phyloP scores from a whole-genome alignment of 2,329 filamentous ascomycete species.

The Akanthomyces lecanii region DNA sequence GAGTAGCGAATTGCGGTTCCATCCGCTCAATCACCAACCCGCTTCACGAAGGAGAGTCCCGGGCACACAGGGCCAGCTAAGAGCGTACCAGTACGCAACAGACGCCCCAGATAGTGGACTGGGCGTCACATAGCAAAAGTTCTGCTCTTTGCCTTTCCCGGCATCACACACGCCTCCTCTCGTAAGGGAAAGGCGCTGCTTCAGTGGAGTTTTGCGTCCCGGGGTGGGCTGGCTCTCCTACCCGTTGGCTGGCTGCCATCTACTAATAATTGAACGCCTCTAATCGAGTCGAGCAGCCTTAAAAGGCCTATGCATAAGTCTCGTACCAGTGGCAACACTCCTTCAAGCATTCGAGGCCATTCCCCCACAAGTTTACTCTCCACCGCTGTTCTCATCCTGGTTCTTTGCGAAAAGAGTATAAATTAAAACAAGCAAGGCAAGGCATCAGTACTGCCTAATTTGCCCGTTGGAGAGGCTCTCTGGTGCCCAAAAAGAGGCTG shows the following conservation, averaged over 20 bases:
- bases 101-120: conserved; percentile 8
- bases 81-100: background rate
- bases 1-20: conserved; percentile 6
- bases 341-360: conserved; percentile 12
- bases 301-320: conserved; percentile 10
- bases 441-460: conserved; percentile 10
- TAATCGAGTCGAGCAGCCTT: conserved; percentile 15
- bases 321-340: conserved; percentile 12
- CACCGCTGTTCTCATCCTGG: conserved; percentile 14
- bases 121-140: conserved; percentile 13
- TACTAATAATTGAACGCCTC: conserved; percentile 16
- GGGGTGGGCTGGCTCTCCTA: conserved; percentile 14
- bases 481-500: conserved; percentile 14
- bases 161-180: conserved; percentile 15
- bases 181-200: conserved; percentile 13
- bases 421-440: conserved; percentile 11
- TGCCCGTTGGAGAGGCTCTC: conserved; percentile 6
- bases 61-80: background rate
- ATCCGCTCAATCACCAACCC: conserved; percentile 8
- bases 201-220: conserved; percentile 16
- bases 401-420: conserved; percentile 6
- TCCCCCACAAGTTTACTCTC: conserved; percentile 16
- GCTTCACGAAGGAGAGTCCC: conserved; percentile 1
- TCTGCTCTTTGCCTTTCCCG: background rate
- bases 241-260: conserved; percentile 16